Base-by-base conservation (phyloP, 345 rosid genomes). In the Limnanthes douglasii region DNA sequence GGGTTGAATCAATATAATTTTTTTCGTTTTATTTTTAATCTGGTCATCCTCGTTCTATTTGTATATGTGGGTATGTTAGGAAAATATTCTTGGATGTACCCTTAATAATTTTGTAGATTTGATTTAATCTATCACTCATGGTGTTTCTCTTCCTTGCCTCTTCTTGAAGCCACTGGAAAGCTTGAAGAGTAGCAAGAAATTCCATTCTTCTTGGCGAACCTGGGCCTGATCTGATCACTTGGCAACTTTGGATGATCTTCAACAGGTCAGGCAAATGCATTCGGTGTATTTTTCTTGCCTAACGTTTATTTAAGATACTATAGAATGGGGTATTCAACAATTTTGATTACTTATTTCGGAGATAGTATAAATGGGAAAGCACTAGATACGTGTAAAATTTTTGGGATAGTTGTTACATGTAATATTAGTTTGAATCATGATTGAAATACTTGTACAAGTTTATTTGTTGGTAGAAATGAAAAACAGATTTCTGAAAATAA, bases 211-310 rank as follows among this genome's bases (percentile, higher is more conserved):
- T 43, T 43, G 38, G 39, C 44, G 58, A 40, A 50, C 32, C 56
- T 31, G 18, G 36, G 60, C 49, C 43, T 57, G 38, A 15, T 50
- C 40, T 26, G 37, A 56, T 22, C 43, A 22, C 35, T 23, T 33
- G 33, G 39, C 54, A 37, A 20, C 24, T 12, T 0, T 18, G 29
- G 48, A 49, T 23, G n/a, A 22, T 37, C 46, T 41, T 37, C 22
- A 28, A 55, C 63, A 74, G 75, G 78, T 74, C 59, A 61, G 72
- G 48, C 45, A 32, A 53, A 67, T 46, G 46, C 48, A 41, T 34
- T 46, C 31, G 31, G 11, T 22, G 25, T 16, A 34, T 40, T 50
- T 38, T 34, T 28, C 41, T 35, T 23, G 33, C 8, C 43, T 31
- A 48, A 8, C 2, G 2, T 56, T 56, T 34, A 30, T 40, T 49